phyloP scores from a whole-genome alignment of 768 basidiomycete species.

The Tricholoma bakamatsutake region DNA sequence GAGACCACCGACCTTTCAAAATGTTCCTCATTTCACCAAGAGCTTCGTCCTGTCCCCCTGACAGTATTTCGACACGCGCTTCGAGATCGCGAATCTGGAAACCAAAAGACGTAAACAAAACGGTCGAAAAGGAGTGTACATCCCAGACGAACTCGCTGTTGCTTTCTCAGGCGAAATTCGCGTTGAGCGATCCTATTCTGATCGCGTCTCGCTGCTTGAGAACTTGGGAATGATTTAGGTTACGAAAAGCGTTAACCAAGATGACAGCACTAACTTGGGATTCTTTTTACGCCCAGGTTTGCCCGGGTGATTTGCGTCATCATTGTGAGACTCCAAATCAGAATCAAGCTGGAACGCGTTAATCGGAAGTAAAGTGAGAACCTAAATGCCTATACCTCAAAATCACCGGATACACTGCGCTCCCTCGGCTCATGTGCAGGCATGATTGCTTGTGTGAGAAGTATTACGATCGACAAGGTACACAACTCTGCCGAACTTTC shows the following conservation, averaged over 20 bases:
- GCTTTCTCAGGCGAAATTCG: conserved; percentile 88
- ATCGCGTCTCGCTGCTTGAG: conserved; percentile 82
- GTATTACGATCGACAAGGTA: conserved; percentile 32
- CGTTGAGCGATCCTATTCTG: conserved; percentile 92
- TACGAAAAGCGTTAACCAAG: conserved; percentile 1
- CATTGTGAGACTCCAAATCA: conserved; percentile 54
- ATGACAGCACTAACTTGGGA: conserved; percentile 56
- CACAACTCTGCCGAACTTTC: background rate
- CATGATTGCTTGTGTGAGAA: conserved; percentile 47
- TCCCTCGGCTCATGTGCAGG: conserved; percentile 44
- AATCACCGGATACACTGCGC: conserved; percentile 60
- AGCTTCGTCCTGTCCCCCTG: conserved; percentile 88
- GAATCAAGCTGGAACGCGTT: conserved; percentile 39
- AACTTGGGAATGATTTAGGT: conserved; percentile 39
- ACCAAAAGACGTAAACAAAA: conserved; percentile 1
- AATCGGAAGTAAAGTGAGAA: background rate
- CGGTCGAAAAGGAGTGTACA: background rate
- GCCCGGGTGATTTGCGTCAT: conserved; percentile 37
- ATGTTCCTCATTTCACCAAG: conserved; percentile 78
- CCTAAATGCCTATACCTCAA: conserved; percentile 37
- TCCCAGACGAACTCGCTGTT: conserved; percentile 57
- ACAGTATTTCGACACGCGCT: conserved; percentile 90
- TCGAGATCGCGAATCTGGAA: conserved; percentile 91
- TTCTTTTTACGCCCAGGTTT: conserved; percentile 87
- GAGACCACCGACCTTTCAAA: conserved; percentile 51